A percentile compares a stretch with the other conserved stretches of the same genome.
Conservation (phyloP, 768 basidiomycete species). For the Lenzites betulinus region DNA sequence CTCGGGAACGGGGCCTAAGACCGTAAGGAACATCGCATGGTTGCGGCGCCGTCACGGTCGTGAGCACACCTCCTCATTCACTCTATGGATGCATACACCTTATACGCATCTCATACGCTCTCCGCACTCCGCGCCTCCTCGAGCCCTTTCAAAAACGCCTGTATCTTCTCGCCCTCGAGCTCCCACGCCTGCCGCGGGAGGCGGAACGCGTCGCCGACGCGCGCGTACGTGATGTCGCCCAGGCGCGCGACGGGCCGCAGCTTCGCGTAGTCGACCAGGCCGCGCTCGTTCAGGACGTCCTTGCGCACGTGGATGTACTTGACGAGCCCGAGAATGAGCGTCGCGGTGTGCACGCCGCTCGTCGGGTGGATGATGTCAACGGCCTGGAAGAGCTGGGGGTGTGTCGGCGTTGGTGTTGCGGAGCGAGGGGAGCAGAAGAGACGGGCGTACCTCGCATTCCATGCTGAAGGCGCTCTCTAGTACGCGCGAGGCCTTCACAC, state of each 20-base stretch:
- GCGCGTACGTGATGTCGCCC: conserved; percentile 43
- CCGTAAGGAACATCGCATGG: too few species aligned
- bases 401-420: not conserved
- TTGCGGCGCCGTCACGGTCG: too few species aligned
- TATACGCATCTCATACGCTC: too few species aligned
- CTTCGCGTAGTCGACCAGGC: conserved; percentile 38
- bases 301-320: conserved; percentile 46
- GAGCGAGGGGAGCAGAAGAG: not conserved
- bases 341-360: conserved; percentile 29
- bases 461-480: conserved; percentile 50
- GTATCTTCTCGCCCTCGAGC: conserved; percentile 20
- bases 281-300: conserved; percentile 39
- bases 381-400: conserved; percentile 36
- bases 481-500: conserved; percentile 44
- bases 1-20: too few species aligned
- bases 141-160: conserved; percentile 10
- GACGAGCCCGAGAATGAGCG: conserved; percentile 41
- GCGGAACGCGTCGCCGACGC: conserved; percentile 27
- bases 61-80: too few species aligned
- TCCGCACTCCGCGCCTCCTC: too few species aligned
- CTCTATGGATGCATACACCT: too few species aligned
- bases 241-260: conserved; percentile 39
- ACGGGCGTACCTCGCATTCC: conserved; percentile 46
- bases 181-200: conserved; percentile 26
- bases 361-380: conserved; percentile 37